Evolutionary conservation across 2,329 filamentous ascomycete genomes (phyloP).

Genomic region (Nigrograna mackinnonii): DNA sequence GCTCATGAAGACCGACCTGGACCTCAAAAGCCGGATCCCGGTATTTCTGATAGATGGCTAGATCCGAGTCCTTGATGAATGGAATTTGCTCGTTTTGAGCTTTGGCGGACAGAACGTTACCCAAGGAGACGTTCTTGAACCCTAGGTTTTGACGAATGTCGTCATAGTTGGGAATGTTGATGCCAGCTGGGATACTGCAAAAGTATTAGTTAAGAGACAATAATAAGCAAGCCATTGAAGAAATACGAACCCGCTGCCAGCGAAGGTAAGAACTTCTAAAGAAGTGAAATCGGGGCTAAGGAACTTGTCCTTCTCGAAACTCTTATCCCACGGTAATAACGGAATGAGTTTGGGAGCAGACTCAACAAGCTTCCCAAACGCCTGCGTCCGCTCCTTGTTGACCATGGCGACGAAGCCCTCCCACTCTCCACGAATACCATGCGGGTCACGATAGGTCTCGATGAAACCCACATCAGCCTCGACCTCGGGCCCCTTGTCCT

Average conservation of each 20-base stretch:
- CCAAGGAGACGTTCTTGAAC: slow-evolving; percentile 92
- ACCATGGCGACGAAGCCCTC: slow-evolving; percentile 64
- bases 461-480: slow-evolving; percentile 60
- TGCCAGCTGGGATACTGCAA: slow-evolving; percentile 59
- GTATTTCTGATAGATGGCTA: slow-evolving; percentile 78
- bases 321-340: slow-evolving; percentile 81
- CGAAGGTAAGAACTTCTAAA: slow-evolving; percentile 86
- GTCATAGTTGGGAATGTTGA: slow-evolving; percentile 63
- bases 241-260: slow-evolving; percentile 54
- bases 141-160: slow-evolving; percentile 77
- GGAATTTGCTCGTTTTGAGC: slow-evolving; percentile 90
- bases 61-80: slow-evolving; percentile 80
- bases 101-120: slow-evolving; percentile 90
- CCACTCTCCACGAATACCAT: slow-evolving; percentile 58
- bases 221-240: background rate
- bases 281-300: slow-evolving; percentile 94
- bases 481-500: slow-evolving; percentile 55
- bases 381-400: slow-evolving; percentile 86
- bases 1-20: slow-evolving; percentile 92
- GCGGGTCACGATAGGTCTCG: slow-evolving; percentile 59
- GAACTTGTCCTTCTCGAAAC: slow-evolving; percentile 97
- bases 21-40: slow-evolving; percentile 91
- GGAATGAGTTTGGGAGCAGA: slow-evolving; percentile 83
- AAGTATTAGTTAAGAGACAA: slow-evolving; percentile 8
- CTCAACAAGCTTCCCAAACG: slow-evolving; percentile 83